Evolutionary conservation across 129 eudicot species (phyloP).

Genomic region (Centrapalus pauciflorus): DNA sequence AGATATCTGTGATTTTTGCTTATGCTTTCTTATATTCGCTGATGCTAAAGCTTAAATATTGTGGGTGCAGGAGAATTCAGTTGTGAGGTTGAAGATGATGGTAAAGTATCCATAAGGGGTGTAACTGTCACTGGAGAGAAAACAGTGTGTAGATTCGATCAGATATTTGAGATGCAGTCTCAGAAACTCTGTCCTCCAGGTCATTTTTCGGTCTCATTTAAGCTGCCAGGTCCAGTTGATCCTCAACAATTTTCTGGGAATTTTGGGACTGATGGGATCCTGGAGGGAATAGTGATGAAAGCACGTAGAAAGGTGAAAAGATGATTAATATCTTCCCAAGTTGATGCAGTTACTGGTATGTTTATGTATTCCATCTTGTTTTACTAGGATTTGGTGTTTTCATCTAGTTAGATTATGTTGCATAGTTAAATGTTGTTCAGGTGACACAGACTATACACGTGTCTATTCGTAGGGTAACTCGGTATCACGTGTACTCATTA

Average conservation of each 20-base stretch:
- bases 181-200: constrained; percentile 95
- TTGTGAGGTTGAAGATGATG: constrained; percentile 83
- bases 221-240: constrained; percentile 90
- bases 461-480: background rate
- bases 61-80: constrained; percentile 66
- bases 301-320: constrained; percentile 25
- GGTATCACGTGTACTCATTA: constrained; percentile 12
- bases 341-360: constrained; percentile 22
- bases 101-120: constrained; percentile 74
- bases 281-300: constrained; percentile 83
- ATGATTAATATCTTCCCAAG: constrained; percentile 7
- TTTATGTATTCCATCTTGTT: constrained; percentile 16
- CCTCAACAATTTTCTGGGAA: constrained; percentile 65
- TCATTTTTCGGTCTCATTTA: constrained; percentile 73
- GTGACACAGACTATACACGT: constrained; percentile 2
- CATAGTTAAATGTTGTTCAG: constrained; percentile 1
- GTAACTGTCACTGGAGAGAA: constrained; percentile 71
- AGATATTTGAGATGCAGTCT: constrained; percentile 72
- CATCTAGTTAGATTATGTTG: constrained; percentile 17
- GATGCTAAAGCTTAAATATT: background rate
- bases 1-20: background rate
- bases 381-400: constrained; percentile 14
- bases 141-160: constrained; percentile 46
- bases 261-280: constrained; percentile 83
- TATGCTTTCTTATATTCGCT: background rate